Conservation (phyloP, 148 eudicot genomes). For the Chenopodium berlandieri region DNA sequence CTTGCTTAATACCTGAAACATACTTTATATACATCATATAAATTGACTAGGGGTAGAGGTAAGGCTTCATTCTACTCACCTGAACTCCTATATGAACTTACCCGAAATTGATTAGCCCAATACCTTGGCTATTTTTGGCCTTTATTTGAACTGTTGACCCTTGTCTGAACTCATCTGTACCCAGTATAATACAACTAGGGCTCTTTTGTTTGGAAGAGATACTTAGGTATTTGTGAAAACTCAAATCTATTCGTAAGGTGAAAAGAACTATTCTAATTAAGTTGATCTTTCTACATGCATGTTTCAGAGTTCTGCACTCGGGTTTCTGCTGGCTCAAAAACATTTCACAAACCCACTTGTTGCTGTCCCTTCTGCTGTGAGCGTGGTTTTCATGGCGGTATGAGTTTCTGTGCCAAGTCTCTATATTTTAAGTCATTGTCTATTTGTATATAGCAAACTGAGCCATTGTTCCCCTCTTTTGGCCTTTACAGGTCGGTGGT, state of each 20-base stretch:
- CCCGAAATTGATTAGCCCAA: no score
- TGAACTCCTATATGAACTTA: no score
- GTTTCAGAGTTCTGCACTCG: conserved; percentile 93
- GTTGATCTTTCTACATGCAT: background rate
- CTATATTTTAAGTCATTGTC: background rate
- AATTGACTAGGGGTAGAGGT: no score
- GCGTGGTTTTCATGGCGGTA: conserved; percentile 99
- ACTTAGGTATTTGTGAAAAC: no score
- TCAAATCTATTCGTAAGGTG: background rate
- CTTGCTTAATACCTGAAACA: background rate
- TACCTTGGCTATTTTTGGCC: no score
- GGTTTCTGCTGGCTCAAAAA: conserved; percentile 90
- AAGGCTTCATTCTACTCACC: background rate
- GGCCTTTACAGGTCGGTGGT: conserved; percentile 78
- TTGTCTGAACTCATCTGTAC: background rate
- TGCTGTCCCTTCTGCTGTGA: conserved; percentile 97
- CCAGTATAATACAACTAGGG: no score
- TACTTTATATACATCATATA: no score
- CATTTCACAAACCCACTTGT: conserved; percentile 98
- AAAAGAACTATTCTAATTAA: background rate
- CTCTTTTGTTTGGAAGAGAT: no score
- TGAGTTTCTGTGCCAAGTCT: background rate
- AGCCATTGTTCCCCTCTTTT: conserved; percentile 1
- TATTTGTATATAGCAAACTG: background rate
- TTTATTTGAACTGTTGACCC: background rate